phyloP scores from a whole-genome alignment of 2,329 filamentous ascomycete genomes.

The Aspergillus puulaauensis region DNA sequence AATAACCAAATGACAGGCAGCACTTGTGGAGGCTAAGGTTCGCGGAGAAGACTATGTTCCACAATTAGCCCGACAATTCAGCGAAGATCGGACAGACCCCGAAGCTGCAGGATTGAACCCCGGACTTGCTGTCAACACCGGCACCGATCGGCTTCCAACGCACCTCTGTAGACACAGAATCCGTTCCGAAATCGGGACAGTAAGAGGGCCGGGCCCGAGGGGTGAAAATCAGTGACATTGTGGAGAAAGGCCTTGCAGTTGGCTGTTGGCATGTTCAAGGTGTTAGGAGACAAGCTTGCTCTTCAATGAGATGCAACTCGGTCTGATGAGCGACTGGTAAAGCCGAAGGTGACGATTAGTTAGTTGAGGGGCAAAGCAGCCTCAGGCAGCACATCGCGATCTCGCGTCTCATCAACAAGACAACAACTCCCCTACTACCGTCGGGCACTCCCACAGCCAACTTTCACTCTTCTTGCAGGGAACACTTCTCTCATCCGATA shows the following conservation, averaged over 20 bases:
- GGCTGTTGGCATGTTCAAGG: no score
- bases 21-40: not conserved
- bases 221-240: no score
- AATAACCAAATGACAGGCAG: no score
- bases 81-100: not conserved
- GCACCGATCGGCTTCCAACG: not conserved
- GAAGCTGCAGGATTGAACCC: not conserved
- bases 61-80: slow-evolving; percentile 3
- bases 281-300: no score
- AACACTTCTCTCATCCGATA: not conserved
- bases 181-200: no score
- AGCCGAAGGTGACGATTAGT: not conserved
- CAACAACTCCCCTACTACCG: not conserved
- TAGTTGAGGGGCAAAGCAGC: not conserved
- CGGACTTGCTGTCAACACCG: no score
- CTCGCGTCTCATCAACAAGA: not conserved
- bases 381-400: not conserved
- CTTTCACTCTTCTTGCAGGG: no score
- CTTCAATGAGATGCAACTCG: no score
- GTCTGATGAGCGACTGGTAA: no score
- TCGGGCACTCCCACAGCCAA: not conserved
- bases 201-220: no score
- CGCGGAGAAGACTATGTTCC: not conserved
- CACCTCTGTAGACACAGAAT: no score
- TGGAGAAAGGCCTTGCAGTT: no score